Evolutionary conservation across 257 asterid genomes (phyloP).

Genomic region (Gentiana macrophylla): DNA sequence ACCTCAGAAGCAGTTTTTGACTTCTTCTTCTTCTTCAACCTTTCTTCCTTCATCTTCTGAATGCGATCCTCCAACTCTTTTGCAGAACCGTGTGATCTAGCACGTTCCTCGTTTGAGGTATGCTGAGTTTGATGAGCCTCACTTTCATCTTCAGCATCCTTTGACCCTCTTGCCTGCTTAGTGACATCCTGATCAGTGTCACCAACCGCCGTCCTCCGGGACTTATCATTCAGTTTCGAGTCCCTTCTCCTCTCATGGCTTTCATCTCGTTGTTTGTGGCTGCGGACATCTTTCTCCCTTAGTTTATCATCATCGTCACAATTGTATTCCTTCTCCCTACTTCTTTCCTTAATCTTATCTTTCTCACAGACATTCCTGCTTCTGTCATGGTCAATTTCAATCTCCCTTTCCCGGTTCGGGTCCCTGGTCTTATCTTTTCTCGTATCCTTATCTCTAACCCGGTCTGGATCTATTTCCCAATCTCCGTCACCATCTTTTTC

Average conservation of each 20-base stretch:
- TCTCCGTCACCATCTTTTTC: slow-evolving; percentile 38
- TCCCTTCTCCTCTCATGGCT: slow-evolving; percentile 42
- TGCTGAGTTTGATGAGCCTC: slow-evolving; percentile 27
- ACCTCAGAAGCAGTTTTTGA: slow-evolving; percentile 73
- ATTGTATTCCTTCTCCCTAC: slow-evolving; percentile 38
- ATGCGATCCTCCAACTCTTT: slow-evolving; percentile 59
- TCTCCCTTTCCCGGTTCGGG: slow-evolving; percentile 18
- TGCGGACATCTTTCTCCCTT: slow-evolving; percentile 50
- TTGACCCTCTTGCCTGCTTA: slow-evolving; percentile 21
- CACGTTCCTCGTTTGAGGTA: slow-evolving; percentile 22
- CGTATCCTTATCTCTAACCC: slow-evolving; percentile 35
- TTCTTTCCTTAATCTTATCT: slow-evolving; percentile 59
- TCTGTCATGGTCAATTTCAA: slow-evolving; percentile 20
- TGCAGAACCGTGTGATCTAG: slow-evolving; percentile 27
- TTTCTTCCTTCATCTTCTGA: slow-evolving; percentile 57
- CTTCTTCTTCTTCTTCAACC: slow-evolving; percentile 28
- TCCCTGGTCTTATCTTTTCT: slow-evolving; percentile 38
- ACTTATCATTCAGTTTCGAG: slow-evolving; percentile 29
- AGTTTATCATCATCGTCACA: slow-evolving; percentile 39
- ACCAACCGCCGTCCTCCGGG: slow-evolving; percentile 10
- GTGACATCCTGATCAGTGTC: slow-evolving; percentile 21
- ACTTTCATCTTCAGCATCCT: slow-evolving; percentile 30
- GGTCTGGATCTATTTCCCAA: slow-evolving; percentile 47
- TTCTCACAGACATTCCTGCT: slow-evolving; percentile 38
- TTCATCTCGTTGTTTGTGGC: slow-evolving; percentile 52